Conservation (phyloP, 139 green algal genomes). For the Choricystis sp. region DNA sequence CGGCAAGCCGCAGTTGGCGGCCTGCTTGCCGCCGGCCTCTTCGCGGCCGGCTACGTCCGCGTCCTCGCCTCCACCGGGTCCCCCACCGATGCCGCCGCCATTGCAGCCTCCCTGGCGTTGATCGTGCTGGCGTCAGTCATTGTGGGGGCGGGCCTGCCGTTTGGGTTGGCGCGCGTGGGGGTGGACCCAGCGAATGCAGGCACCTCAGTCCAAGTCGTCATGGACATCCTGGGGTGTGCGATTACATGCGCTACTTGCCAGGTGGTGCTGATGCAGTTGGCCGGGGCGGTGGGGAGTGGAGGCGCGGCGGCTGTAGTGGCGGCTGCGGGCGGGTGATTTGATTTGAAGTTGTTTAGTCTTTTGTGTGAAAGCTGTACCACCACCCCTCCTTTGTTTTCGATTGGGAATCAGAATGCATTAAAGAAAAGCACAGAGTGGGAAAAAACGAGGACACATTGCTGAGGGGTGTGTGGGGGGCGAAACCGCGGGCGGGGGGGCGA, state of each 20-base stretch:
- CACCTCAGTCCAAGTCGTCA: constrained; percentile 47
- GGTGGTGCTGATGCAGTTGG: constrained; percentile 49
- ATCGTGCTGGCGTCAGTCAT: constrained; percentile 68
- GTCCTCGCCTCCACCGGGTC: constrained; percentile 64
- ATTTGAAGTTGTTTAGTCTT: constrained; percentile 1
- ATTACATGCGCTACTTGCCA: constrained; percentile 73
- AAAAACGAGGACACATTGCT: too few relatives aligned
- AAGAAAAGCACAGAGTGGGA: too few relatives aligned
- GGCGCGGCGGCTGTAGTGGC: too few relatives aligned
- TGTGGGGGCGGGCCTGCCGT: constrained; percentile 64
- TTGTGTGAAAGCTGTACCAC: neutral
- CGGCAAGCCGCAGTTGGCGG: constrained; percentile 56
- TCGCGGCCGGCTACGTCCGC: constrained; percentile 46
- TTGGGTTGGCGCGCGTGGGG: constrained; percentile 39
- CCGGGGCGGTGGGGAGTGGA: constrained; percentile 3
- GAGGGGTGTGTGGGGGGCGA: too few relatives aligned
- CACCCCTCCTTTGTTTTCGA: neutral
- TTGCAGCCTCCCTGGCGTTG: constrained; percentile 53
- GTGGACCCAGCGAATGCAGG: constrained; percentile 70
- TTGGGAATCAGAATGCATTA: too few relatives aligned
- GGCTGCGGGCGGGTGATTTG: neutral
- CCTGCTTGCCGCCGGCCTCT: constrained; percentile 48
- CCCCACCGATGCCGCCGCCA: constrained; percentile 44
- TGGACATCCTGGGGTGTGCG: constrained; percentile 66
- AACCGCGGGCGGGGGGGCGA: too few relatives aligned